phyloP scores from a whole-genome alignment of 2,329 filamentous ascomycete species.

The Chaetomium globosum region DNA sequence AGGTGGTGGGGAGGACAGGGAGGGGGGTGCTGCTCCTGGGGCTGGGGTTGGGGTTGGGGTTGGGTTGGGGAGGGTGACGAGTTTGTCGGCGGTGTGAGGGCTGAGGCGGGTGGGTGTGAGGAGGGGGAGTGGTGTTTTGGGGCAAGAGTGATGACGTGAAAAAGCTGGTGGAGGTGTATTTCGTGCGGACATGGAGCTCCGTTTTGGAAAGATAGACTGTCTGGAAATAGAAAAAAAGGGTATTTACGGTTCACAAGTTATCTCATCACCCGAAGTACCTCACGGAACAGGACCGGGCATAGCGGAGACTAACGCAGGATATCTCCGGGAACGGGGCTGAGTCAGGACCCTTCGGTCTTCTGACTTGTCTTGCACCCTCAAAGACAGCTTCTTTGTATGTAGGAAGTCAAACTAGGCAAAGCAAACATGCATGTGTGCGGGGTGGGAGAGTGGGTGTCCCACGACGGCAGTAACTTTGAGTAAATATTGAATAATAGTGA shows the following conservation, averaged over 20 bases:
- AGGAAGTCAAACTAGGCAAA: background rate
- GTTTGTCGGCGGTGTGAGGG: conserved; percentile 32
- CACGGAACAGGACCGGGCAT: too few species aligned
- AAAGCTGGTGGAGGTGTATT: background rate
- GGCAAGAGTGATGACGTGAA: too few species aligned
- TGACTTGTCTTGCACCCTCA: background rate
- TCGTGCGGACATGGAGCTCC: background rate
- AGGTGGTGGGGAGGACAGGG: conserved; percentile 36
- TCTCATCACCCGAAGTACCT: too few species aligned
- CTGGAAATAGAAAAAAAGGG: background rate
- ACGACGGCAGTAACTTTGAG: background rate
- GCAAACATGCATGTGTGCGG: background rate
- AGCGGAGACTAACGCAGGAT: background rate
- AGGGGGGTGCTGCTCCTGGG: conserved; percentile 36
- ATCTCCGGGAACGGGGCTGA: background rate
- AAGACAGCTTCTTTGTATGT: background rate
- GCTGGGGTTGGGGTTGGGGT: conserved; percentile 32
- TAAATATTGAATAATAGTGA: background rate
- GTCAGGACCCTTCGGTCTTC: background rate
- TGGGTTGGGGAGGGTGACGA: conserved; percentile 31
- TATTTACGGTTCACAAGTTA: too few species aligned
- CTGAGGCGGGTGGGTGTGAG: background rate
- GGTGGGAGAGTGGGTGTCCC: background rate
- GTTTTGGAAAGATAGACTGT: background rate
- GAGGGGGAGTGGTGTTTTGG: too few species aligned